Evolutionary conservation across 306 rosid species (phyloP), one percentile per base, ranked within the genome.

Genomic region (Abrus pulchellus): DNA sequence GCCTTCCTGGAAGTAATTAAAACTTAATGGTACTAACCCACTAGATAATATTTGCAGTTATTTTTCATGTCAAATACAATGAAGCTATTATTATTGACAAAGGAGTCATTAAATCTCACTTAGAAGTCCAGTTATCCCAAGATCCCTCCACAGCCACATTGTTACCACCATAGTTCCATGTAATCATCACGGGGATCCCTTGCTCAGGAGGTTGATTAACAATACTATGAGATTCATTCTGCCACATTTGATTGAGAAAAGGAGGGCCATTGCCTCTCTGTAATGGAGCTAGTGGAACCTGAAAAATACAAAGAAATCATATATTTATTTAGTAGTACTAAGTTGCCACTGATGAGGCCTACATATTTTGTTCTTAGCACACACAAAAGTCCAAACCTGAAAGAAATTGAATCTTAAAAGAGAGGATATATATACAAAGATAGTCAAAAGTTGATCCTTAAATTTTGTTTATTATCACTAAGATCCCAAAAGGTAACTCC

Each of bases 51-150:
- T 34, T 38, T 49, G 32, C 77, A 79, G 52, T 49, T 78, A 73
- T 55, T 54, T 82, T 49, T 75, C 72, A 72, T 28, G 30, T 50
- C 36, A 48, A 41, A 72, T 63, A 61, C 73, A 69, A 69, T 77
- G 38, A 72, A 83, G 38, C 29, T 4, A 20, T 6, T 9, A 29
- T 78, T 68, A 57, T 41, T 32, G 29, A 70, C 49, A 47, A 83
- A 75, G 10, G 48, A 78, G 36, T 66, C 67, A 61, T 53, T 32
- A 61, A 52, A 59, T 60, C 77, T 83, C 72, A 90, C 98, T 97
- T 94, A 53, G 97, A 85, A 63, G 82, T 65, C 98, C 98, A 94
- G 84, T 90, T 86, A 87, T 94, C 97, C 98, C 98, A 94, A 66
- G 98, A 92, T 77, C 98, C 98, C 91, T 94, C 93, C 57, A 92